Percentiles rank a stretch among this genome's conserved stretches.
These are phyloP conservation scores for Cryptomeria japonica DNA, from an alignment of 75 land plant species.

Conservation along the genomic window DNA sequence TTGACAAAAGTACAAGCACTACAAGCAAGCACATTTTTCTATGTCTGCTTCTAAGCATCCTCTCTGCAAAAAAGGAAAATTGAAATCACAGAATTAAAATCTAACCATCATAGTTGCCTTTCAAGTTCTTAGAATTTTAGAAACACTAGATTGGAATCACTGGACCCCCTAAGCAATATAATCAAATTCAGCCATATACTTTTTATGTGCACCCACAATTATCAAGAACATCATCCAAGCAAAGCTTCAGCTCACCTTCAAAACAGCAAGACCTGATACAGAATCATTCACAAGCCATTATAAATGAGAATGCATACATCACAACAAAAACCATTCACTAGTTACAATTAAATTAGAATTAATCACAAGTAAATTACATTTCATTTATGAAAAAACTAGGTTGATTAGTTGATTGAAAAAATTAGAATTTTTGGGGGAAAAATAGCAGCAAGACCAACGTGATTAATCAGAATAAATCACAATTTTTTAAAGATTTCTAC, in stretches of 20 bases:
- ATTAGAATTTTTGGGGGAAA: too few relatives aligned
- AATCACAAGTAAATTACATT: too few relatives aligned
- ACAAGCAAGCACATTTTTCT: slow-evolving; percentile 2
- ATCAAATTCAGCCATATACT: neutral
- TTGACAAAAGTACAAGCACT: slow-evolving; percentile 2
- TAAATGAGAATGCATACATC: neutral
- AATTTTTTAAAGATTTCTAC: too few relatives aligned
- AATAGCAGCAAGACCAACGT: too few relatives aligned
- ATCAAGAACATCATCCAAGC: neutral
- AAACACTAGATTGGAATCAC: neutral
- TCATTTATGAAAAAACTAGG: too few relatives aligned
- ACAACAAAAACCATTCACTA: neutral
- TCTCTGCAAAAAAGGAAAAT: neutral
- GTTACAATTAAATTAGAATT: too few relatives aligned
- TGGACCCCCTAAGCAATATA: neutral
- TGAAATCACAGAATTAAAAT: neutral
- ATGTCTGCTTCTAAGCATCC: neutral
- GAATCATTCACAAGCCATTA: slow-evolving; percentile 1
- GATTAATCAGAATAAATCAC: too few relatives aligned
- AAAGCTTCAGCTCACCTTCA: slow-evolving; percentile 9
- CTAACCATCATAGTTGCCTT: neutral
- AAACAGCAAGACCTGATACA: slow-evolving; percentile 10
- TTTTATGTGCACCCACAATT: neutral
- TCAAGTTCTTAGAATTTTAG: neutral
- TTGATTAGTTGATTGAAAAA: too few relatives aligned